Evolutionary conservation across 2,329 filamentous ascomycete species (phyloP), one percentile per base, ranked within the genome.

Genomic region (Sporothrix brasiliensis): DNA sequence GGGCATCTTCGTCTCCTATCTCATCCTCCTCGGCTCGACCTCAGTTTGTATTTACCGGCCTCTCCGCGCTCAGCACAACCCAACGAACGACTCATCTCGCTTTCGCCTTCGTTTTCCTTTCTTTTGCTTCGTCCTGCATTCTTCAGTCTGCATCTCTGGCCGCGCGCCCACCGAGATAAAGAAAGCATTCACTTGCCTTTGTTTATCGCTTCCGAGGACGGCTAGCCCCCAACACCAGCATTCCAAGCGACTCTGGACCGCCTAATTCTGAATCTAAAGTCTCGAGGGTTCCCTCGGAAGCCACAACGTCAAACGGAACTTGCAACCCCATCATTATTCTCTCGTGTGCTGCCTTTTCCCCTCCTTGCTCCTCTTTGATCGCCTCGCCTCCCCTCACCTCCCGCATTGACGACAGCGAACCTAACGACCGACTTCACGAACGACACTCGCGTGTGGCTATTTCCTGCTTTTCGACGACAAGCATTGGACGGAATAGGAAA

Each of bases 141-240:
- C 54, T 27, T 54, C 56, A 44, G 24, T 54, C 27, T 14, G 14
- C 53, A 50, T 34, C 53, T 50, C 44, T 69, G 52, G 9, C 34
- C 16, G n/a, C 19, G 4, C 34, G 24, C 21, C 47, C 60, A 52
- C 30, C 39, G 39, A 44, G 41, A 69, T 67, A 68, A 41, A 68
- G 63, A 67, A 72, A 69, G 69, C 72, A 73, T 73, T 73, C 67
- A 50, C 71, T 73, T 73, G 72, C 49, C 68, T 72, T 73, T 73
- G 70, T 70, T 66, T 71, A 70, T 71, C 69, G 56, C 56, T 53
- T 39, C 65, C 19, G 44, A 66, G 63, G 47, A 66, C 61, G 47
- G 47, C 27, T 39, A 66, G 63, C 63, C 30, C 63, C 19, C 24
- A 19, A 19, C 47, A 50, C 24, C 44, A 49, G 24, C 63, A 39